A percentile compares a stretch with the other conserved stretches of the same genome.
Evolutionary conservation across 73 alveolate species (phyloP).

Genomic region (Effrenium voratum): DNA sequence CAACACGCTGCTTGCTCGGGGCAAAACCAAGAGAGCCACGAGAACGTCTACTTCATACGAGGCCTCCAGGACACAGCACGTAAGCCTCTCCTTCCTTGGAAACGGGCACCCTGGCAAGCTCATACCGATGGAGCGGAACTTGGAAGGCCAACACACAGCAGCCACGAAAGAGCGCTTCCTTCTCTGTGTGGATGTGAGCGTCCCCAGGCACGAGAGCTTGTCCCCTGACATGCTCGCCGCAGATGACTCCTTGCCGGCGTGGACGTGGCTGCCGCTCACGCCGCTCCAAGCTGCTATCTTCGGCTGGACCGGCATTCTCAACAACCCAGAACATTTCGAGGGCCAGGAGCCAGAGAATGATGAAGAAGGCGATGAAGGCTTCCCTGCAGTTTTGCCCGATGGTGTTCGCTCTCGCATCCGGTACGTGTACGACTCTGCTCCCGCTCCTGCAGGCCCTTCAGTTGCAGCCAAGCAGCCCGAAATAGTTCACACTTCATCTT

Average conservation of each 20-base stretch:
- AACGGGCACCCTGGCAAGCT: not conserved
- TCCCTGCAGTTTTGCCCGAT: not conserved
- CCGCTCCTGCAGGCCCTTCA: too few species aligned
- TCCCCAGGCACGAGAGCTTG: too few species aligned
- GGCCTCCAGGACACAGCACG: not conserved
- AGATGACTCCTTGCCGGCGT: too few species aligned
- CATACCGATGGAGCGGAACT: not conserved
- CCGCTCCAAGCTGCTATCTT: slow-evolving; percentile 1
- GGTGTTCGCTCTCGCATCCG: not conserved
- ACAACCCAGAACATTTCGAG: not conserved
- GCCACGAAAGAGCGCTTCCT: not conserved
- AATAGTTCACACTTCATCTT: too few species aligned
- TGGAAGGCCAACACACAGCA: not conserved
- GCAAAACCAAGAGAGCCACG: not conserved
- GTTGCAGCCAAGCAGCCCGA: too few species aligned
- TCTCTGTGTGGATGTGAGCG: not conserved
- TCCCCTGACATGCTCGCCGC: too few species aligned
- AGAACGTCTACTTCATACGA: not conserved
- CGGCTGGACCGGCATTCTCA: not conserved
- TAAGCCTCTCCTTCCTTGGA: not conserved
- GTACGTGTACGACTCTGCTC: not conserved
- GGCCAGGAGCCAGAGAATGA: not conserved
- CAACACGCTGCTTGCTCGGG: not conserved
- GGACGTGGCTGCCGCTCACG: slow-evolving; percentile 18
- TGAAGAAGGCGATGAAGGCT: not conserved